Percentiles rank a stretch among this genome's conserved stretches.
Evolutionary conservation across 257 asterid genomes (phyloP).

Genomic region (Rubia yunnanensis): DNA sequence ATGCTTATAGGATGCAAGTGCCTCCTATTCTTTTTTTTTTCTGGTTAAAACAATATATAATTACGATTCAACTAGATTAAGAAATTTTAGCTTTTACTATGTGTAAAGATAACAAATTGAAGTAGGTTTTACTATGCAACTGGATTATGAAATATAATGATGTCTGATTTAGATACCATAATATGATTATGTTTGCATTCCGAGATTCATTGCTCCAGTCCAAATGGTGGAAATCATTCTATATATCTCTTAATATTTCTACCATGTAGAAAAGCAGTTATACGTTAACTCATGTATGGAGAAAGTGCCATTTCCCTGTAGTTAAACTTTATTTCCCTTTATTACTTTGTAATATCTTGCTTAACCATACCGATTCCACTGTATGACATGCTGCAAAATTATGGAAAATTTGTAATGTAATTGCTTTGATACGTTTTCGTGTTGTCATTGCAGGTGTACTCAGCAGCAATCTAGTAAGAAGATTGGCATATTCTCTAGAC

Average conservation of each 20-base stretch:
- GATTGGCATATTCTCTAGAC: constrained; percentile 60
- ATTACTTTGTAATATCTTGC: not conserved
- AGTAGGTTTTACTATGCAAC: not conserved
- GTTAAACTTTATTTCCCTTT: not conserved
- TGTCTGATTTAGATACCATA: not conserved
- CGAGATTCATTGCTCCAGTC: not conserved
- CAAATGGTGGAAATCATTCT: not conserved
- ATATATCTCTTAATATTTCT: not conserved
- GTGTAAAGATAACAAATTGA: not conserved
- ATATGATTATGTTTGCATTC: not conserved
- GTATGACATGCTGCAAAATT: not conserved
- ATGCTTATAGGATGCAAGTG: no score
- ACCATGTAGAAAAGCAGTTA: not conserved
- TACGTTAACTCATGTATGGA: not conserved
- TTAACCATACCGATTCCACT: not conserved
- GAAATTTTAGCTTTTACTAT: not conserved
- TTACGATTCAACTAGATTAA: not conserved
- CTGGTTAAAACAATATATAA: not conserved
- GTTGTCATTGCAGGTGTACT: constrained; percentile 28
- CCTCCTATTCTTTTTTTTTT: no score
- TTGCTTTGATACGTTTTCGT: constrained; percentile 15
- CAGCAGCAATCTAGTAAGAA: constrained; percentile 39
- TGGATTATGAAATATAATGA: not conserved
- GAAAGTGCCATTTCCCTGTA: not conserved
- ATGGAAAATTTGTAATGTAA: not conserved